Evolutionary conservation across 495 filamentous ascomycete genomes (phyloP).

Genomic region (Penicillium subrubescens): DNA sequence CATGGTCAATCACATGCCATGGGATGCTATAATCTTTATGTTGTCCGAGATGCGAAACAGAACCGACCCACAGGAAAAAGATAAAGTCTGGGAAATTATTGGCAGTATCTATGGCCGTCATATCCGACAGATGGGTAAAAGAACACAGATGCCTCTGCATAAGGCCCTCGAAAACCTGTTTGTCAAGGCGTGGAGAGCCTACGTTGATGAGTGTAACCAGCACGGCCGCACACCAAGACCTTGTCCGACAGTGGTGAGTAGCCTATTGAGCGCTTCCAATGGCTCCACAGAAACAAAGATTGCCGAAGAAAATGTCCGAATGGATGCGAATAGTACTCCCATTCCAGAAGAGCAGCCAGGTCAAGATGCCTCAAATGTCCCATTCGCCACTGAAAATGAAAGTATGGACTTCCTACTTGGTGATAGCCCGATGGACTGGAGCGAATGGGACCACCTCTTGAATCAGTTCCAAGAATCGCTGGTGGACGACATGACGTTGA

Average conservation of each 20-base stretch:
- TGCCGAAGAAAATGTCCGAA: not conserved
- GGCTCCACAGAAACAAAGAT: not conserved
- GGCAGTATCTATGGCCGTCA: conserved; percentile 34
- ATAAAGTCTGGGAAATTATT: conserved; percentile 37
- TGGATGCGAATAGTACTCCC: not conserved
- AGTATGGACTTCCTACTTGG: conserved; percentile 19
- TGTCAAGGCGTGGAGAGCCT: conserved; percentile 39
- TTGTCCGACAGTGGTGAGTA: conserved; percentile 28
- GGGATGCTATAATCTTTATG: conserved; percentile 46
- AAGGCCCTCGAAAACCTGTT: conserved; percentile 39
- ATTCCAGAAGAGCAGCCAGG: conserved; percentile 11
- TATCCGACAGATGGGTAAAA: conserved; percentile 20
- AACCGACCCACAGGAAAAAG: conserved; percentile 29
- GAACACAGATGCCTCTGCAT: conserved; percentile 31
- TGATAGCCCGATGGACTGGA: conserved; percentile 37
- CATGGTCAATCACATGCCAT: conserved; percentile 42
- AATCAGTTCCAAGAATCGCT: conserved; percentile 32
- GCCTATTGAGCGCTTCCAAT: conserved; percentile 6
- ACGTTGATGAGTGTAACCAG: conserved; percentile 30
- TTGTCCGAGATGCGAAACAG: conserved; percentile 41
- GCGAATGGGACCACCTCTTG: conserved; percentile 38
- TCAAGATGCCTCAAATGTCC: conserved; percentile 7
- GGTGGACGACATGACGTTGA: conserved; percentile 21
- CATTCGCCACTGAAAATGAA: conserved; percentile 4
- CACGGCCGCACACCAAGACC: conserved; percentile 21